A percentile compares a stretch with the other conserved stretches of the same genome.
phyloP scores from a whole-genome alignment of 169 alveolate genomes.

The Miamiensis avidus region DNA sequence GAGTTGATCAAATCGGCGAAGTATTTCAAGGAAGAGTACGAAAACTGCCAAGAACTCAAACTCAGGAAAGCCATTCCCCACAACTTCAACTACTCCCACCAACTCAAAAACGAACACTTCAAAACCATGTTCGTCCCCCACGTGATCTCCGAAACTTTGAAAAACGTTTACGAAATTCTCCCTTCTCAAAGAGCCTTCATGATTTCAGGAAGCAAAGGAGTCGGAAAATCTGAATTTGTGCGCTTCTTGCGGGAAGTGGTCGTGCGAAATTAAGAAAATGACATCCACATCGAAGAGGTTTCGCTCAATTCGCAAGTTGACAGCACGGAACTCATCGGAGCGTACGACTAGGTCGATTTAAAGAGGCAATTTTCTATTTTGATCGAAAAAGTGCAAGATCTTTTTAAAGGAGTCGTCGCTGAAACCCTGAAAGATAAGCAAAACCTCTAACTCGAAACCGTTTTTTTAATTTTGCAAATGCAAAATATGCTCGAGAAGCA shows the following conservation, averaged over 20 bases:
- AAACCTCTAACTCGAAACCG: background rate
- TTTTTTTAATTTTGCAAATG: no score
- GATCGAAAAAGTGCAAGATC: background rate
- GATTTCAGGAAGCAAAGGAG: background rate
- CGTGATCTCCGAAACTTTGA: background rate
- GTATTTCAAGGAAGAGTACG: background rate
- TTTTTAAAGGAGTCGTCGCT: background rate
- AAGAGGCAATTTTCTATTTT: constrained; percentile 1
- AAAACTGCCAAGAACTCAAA: background rate
- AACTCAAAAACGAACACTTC: background rate
- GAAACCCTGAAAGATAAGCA: background rate
- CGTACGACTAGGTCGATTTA: constrained; percentile 19
- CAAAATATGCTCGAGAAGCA: background rate
- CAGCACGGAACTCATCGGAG: constrained; percentile 24
- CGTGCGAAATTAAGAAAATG: no score
- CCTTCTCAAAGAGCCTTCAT: background rate
- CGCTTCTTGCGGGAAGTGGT: no score
- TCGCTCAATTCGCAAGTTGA: constrained; percentile 18
- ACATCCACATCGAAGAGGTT: background rate
- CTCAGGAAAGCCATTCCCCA: background rate
- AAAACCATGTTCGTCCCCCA: background rate
- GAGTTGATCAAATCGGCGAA: background rate
- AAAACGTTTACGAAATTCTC: background rate
- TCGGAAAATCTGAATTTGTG: background rate
- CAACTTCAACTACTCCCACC: background rate